Base-by-base conservation (phyloP, 352 stramenopile species). In the Phytopythium vexans region DNA sequence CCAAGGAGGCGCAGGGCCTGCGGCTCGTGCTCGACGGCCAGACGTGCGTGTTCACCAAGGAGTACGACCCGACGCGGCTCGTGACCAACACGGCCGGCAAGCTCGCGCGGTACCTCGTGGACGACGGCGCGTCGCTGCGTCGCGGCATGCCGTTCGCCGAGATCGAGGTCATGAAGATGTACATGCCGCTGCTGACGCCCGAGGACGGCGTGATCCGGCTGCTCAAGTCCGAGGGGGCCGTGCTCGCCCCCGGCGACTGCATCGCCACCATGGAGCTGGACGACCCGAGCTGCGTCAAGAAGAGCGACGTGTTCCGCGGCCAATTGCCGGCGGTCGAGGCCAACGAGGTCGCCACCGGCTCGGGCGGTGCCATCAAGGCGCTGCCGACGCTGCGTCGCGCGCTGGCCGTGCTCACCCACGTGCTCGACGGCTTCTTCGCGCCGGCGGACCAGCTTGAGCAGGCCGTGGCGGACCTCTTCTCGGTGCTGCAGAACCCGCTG, bases 81-180 rank as follows among this genome's bases (percentile, higher is more conserved):
- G 85, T 97, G 45, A 98, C 96, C 32, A 97, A 98, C 74, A 97
- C 98, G 48, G 96, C 97, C 2, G 97, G 98, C 43, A 99, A 99
- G 77, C 80, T 99, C 9, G 96, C 98, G n/a, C 96, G 98, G 41
- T 99, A 98, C 69, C 79, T 99, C n/a, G 96, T 99, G 31, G 78
- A 96, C 34, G 95, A 99, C 63, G 97, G 97, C 21, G 82, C 94
- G 15, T 89, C 93, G 8, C 70, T 95, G 34, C 82, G 82, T 66
- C 82, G 84, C 40, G 83, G 82, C 37, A 94, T 90, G 75, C 83
- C 86, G 55, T 95, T 90, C 62, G 86, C 84, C 37, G 86, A 95
- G 61, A 89, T 95, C 12, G 86, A 95, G 58, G 98, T 99, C n/a
- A 99, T 99, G 97, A 99, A 99, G 83, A 99, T 99, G 98, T 99